Evolutionary conservation across 139 green algal genomes (phyloP), one percentile per base, ranked within the genome.

Genomic region (Bryopsis sp.): DNA sequence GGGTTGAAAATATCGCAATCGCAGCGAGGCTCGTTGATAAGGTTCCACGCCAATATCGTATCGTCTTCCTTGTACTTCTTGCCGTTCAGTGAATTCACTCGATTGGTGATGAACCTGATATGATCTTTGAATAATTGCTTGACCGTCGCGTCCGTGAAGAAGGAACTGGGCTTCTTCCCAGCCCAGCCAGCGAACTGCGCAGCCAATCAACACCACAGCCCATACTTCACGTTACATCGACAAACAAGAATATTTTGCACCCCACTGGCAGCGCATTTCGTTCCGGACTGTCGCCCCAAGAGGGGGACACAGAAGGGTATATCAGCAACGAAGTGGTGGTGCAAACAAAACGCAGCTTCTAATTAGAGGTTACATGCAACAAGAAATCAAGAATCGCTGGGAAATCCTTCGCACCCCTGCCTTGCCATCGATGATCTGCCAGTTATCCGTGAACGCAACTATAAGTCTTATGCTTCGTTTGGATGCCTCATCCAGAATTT

Each of bases 11-110:
- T n/a, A n/a, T n/a, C n/a, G n/a, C n/a, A n/a, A n/a, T n/a, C 26
- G 59, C 59, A 67, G 7, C 59, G 32, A 47, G 59, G 59, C 59
- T 67, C 59, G 59, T 67, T 67, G 24, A 67, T 67, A 8, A 67
- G 36, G 39, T 85, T 81, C 80, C 80, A 85, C 24, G 36, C 72
- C 36, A 95, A 65, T 67, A 95, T 92, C 70, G 88, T 85, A 33
- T 88, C 88, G 65, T 95, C 89, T 37, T 85, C 71, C 1, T 47
- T 57, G 78, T 88, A 86, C 3, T 70, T 29, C 31, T 61, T 29
- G 34, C 76, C 78, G 59, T 80, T 88, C 72, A 77, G 48, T 48
- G 36, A 71, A 72, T 85, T 83, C 37, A 64, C 47, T 19, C 67
- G 63, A 28, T 4, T 73, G 54, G 72, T 43, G 36, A 75, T 33